Evolutionary conservation across 2,329 filamentous ascomycete species (phyloP).

Genomic region (Fusarium verrucosum): DNA sequence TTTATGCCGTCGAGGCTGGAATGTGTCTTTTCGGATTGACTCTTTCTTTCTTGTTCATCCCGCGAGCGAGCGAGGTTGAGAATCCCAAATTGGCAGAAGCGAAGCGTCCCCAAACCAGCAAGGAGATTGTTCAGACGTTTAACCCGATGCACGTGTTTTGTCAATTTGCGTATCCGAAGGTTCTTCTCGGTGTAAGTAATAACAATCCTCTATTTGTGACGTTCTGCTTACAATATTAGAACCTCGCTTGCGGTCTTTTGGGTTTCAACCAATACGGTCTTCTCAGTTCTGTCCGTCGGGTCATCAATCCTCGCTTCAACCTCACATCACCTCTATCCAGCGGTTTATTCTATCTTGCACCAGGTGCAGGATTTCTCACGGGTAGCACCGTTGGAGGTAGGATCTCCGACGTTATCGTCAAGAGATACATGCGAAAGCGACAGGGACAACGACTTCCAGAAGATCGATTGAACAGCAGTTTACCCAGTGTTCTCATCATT

Average conservation of each 20-base stretch:
- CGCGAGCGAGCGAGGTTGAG: constrained; percentile 32
- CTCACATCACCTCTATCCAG: constrained; percentile 69
- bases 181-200: constrained; percentile 37
- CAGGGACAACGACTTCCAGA: constrained; percentile 46
- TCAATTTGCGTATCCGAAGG: constrained; percentile 37
- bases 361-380: constrained; percentile 70
- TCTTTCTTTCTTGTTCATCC: constrained; percentile 42
- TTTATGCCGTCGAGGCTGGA: constrained; percentile 42
- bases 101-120: constrained; percentile 2
- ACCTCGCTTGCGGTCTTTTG: constrained; percentile 41
- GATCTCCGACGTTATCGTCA: constrained; percentile 53
- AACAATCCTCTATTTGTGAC: fast-evolving
- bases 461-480: constrained; percentile 47
- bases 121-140: constrained; percentile 35
- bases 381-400: constrained; percentile 72
- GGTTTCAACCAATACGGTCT: constrained; percentile 59
- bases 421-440: constrained; percentile 52
- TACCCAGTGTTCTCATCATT: constrained; percentile 45
- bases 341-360: constrained; percentile 75
- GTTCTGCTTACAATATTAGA: constrained; percentile 2
- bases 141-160: constrained; percentile 43
- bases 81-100: constrained; percentile 35
- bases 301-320: constrained; percentile 75
- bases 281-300: constrained; percentile 70
- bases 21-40: constrained; percentile 40